Evolutionary conservation across 176 grass and related monocot species (phyloP).

Genomic region (Puccinellia tenuiflora): DNA sequence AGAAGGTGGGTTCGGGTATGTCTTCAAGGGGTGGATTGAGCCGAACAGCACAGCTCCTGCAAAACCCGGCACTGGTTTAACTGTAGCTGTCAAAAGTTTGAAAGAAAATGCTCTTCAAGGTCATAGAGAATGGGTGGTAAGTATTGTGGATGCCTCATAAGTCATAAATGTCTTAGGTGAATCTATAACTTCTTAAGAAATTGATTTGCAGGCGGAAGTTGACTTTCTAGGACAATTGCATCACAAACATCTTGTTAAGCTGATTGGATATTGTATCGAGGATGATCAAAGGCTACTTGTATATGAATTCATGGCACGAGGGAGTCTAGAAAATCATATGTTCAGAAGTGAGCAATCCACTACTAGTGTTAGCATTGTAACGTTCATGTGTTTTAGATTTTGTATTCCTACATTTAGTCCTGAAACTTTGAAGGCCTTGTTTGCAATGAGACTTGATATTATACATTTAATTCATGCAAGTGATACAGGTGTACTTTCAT

Average conservation of each 20-base stretch:
- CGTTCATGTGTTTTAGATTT: not conserved
- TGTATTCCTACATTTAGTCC: not conserved
- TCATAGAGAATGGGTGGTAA: conserved; percentile 98
- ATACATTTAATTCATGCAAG: not conserved
- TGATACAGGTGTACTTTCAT: not conserved
- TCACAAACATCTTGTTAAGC: conserved; percentile 97
- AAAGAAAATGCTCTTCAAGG: conserved; percentile 97
- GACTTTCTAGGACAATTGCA: conserved; percentile 95
- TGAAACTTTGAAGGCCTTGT: not conserved
- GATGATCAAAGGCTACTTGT: conserved; percentile 96
- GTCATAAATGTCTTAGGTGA: not conserved
- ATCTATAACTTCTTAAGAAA: conserved; percentile 3
- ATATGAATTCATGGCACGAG: conserved; percentile 95
- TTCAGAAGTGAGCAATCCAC: conserved; percentile 80
- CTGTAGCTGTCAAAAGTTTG: conserved; percentile 97
- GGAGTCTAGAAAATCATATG: conserved; percentile 99
- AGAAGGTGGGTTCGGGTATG: conserved; percentile 96
- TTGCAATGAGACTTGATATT: not conserved
- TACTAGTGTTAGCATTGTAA: not conserved
- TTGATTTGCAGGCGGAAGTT: conserved; percentile 73
- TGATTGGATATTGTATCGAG: conserved; percentile 96
- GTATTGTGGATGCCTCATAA: conserved; percentile 14
- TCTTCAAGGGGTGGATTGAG: conserved; percentile 99
- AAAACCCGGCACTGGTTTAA: conserved; percentile 88
- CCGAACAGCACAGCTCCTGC: conserved; percentile 76